Percentiles rank a stretch among this genome's conserved stretches.
phyloP scores from a whole-genome alignment of 73 alveolate genomes.

The Paramecium pentaurelia region DNA sequence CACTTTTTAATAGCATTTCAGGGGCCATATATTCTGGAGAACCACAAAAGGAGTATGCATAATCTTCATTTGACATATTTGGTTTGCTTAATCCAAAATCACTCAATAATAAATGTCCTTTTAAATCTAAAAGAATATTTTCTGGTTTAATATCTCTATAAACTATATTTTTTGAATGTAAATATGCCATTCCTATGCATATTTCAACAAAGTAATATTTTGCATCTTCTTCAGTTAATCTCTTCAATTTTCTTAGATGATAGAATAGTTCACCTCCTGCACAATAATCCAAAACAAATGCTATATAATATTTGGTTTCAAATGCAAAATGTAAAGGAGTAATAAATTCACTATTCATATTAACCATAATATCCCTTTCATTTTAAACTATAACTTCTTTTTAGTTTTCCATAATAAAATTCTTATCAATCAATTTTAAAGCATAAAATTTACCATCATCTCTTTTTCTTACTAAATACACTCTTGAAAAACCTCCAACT shows the following conservation, averaged over 20 bases:
- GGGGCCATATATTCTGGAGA: slow-evolving; percentile 78
- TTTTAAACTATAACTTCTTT: slow-evolving; percentile 48
- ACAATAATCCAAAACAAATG: slow-evolving; percentile 48
- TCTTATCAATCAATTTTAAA: slow-evolving; percentile 64
- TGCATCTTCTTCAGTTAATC: slow-evolving; percentile 68
- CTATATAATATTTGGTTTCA: slow-evolving; percentile 46
- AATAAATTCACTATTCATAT: slow-evolving; percentile 23
- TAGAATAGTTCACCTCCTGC: slow-evolving; percentile 63
- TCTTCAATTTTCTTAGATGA: slow-evolving; percentile 70
- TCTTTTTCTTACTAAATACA: slow-evolving; percentile 69
- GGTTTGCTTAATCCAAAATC: slow-evolving; percentile 69
- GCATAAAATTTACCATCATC: slow-evolving; percentile 81
- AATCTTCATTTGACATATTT: slow-evolving; percentile 47
- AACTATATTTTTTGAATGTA: slow-evolving; percentile 51
- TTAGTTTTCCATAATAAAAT: slow-evolving; percentile 48
- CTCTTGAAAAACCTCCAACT: slow-evolving; percentile 82
- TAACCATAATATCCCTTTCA: slow-evolving; percentile 49
- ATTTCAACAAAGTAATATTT: slow-evolving; percentile 67
- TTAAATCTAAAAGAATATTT: slow-evolving; percentile 67
- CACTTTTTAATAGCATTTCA: slow-evolving; percentile 66
- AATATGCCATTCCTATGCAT: slow-evolving; percentile 68
- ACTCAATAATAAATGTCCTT: slow-evolving; percentile 65
- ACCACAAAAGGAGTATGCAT: slow-evolving; percentile 70
- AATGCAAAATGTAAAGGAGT: slow-evolving; percentile 48
- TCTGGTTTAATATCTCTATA: slow-evolving; percentile 81